These are phyloP conservation scores for Aechmea fasciata DNA, from an alignment of 176 grass and related monocot species.

Conservation along the genomic window DNA sequence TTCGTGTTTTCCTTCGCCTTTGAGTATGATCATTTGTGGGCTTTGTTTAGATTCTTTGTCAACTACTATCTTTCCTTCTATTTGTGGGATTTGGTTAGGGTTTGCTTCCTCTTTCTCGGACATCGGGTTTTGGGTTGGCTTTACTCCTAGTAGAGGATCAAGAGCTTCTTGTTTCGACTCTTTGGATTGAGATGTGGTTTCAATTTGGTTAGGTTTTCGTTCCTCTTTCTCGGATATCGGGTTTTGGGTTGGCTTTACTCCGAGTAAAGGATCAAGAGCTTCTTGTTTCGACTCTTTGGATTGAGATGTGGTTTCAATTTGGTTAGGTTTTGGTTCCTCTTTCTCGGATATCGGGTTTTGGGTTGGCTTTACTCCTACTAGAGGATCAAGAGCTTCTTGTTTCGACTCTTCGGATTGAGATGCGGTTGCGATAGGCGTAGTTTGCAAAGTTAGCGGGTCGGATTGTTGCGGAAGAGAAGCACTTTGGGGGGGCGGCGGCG, in stretches of 20 bases:
- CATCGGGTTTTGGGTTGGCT: slow-evolving; percentile 2
- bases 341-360: background rate
- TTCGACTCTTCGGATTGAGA: slow-evolving; percentile 6
- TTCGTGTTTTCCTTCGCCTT: background rate
- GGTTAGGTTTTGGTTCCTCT: background rate
- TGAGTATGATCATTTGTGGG: background rate
- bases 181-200: background rate
- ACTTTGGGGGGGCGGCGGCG: background rate
- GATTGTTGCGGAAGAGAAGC: background rate
- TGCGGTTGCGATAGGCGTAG: slow-evolving; percentile 1
- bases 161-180: slow-evolving; percentile 15
- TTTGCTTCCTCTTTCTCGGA: background rate
- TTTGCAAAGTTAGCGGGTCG: background rate
- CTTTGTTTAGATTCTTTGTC: background rate
- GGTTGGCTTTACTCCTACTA: background rate
- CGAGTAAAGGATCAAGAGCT: slow-evolving; percentile 13
- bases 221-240: background rate
- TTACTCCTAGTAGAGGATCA: slow-evolving; percentile 6
- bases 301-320: background rate
- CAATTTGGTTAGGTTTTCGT: slow-evolving; percentile 2
- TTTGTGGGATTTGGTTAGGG: background rate
- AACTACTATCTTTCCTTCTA: background rate
- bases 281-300: slow-evolving; percentile 4
- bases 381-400: background rate
- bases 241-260: background rate